A percentile compares a stretch with the other conserved stretches of the same genome.
phyloP scores from a whole-genome alignment of 1,284 basidiomycete species.

The Takashimella koratensis region DNA sequence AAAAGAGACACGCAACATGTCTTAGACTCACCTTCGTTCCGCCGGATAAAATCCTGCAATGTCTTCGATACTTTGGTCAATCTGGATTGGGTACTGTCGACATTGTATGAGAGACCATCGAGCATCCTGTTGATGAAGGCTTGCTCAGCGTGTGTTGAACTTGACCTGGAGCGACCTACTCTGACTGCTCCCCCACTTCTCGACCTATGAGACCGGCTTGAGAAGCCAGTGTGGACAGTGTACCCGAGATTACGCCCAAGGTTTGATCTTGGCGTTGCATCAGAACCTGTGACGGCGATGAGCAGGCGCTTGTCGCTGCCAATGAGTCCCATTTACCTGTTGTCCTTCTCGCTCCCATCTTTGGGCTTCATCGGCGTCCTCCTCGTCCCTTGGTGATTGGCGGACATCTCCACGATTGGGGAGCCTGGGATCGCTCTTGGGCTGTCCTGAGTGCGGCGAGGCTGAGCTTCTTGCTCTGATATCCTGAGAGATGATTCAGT shows the following conservation, averaged over 20 bases:
- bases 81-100: constrained; percentile 69
- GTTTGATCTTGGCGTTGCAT: constrained; percentile 80
- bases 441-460: constrained; percentile 1
- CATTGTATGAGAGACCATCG: constrained; percentile 69
- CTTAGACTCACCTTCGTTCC: constrained; percentile 74
- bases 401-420: constrained; percentile 1
- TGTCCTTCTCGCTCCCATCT: constrained; percentile 77
- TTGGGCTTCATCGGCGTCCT: constrained; percentile 55
- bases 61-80: constrained; percentile 64
- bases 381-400: constrained; percentile 53
- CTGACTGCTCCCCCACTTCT: constrained; percentile 81
- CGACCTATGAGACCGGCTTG: constrained; percentile 88
- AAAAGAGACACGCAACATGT: too few species aligned
- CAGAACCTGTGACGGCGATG: constrained; percentile 59
- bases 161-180: constrained; percentile 54
- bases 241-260: constrained; percentile 77
- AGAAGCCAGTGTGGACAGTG: constrained; percentile 70
- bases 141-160: not conserved
- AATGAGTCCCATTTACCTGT: constrained; percentile 57
- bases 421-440: not conserved
- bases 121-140: constrained; percentile 82
- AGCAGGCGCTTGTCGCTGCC: not conserved
- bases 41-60: constrained; percentile 73
- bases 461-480: constrained; percentile 1
- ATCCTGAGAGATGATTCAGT: not conserved